Evolutionary conservation across 2,329 filamentous ascomycete species (phyloP).

Genomic region (Alternaria gaisen): DNA sequence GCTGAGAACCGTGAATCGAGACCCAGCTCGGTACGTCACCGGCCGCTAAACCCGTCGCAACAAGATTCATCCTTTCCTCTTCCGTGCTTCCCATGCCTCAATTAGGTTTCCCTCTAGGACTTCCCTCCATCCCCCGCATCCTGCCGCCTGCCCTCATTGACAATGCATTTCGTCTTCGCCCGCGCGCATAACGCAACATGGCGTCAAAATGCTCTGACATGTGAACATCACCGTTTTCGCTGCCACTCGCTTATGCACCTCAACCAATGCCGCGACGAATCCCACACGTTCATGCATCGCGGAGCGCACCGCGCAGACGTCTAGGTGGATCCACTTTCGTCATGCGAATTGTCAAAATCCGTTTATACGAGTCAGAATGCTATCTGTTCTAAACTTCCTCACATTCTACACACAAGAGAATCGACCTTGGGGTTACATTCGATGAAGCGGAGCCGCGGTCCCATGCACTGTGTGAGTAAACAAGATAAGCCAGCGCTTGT

Average conservation of each 20-base stretch:
- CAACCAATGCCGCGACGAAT: conserved; percentile 5
- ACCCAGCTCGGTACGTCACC: conserved; percentile 24
- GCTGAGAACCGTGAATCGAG: conserved; percentile 15
- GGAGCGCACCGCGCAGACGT: conserved; percentile 13
- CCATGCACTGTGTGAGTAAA: background rate
- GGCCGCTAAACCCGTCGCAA: conserved; percentile 9
- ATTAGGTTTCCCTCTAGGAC: background rate
- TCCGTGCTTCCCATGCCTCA: background rate
- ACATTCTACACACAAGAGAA: too few relatives aligned
- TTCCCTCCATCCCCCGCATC: background rate
- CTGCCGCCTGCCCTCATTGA: background rate
- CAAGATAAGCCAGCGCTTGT: background rate
- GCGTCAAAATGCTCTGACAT: conserved; percentile 17
- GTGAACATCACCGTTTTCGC: conserved; percentile 13
- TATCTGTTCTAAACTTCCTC: background rate
- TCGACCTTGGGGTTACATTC: too few relatives aligned
- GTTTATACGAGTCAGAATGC: background rate
- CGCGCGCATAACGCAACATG: conserved; percentile 14
- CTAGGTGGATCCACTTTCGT: conserved; percentile 6
- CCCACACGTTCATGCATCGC: conserved; percentile 20
- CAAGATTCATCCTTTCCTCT: conserved; percentile 8
- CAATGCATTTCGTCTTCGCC: background rate
- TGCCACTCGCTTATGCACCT: conserved; percentile 23
- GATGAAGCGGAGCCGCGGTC: background rate
- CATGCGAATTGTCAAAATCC: background rate